phyloP scores from a whole-genome alignment of 306 rosid species.

The Cucumis melo region DNA sequence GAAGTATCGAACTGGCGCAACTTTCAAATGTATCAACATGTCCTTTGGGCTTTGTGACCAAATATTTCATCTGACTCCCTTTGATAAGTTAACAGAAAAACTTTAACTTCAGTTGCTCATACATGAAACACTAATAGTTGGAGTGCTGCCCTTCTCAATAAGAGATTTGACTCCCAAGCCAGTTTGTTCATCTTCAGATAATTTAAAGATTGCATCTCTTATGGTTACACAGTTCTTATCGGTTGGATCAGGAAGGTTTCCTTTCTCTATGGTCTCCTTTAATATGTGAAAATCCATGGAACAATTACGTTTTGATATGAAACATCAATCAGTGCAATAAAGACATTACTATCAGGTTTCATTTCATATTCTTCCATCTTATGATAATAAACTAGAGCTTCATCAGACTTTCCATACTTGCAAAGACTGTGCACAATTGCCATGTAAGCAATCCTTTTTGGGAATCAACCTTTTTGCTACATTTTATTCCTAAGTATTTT shows the following conservation, averaged over 20 bases:
- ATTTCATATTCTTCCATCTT: constrained; percentile 56
- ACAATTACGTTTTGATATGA: constrained; percentile 26
- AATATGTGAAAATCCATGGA: constrained; percentile 46
- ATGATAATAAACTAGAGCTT: constrained; percentile 36
- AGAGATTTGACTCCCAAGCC: constrained; percentile 32
- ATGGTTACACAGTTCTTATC: constrained; percentile 39
- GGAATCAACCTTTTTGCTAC: constrained; percentile 44
- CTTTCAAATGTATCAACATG: background rate
- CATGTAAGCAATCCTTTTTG: constrained; percentile 57
- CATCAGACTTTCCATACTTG: constrained; percentile 43
- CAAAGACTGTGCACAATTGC: constrained; percentile 74
- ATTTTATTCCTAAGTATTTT: constrained; percentile 47
- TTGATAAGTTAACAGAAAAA: background rate
- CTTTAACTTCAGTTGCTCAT: background rate
- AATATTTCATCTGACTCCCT: background rate
- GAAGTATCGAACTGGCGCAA: background rate
- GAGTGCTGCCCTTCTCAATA: constrained; percentile 37
- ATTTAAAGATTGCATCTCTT: constrained; percentile 35
- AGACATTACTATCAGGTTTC: constrained; percentile 48
- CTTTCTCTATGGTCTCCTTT: constrained; percentile 32
- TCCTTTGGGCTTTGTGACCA: background rate
- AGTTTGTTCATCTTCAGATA: constrained; percentile 34
- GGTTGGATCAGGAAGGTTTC: constrained; percentile 29
- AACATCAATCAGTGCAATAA: constrained; percentile 39
- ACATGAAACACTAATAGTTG: constrained; percentile 14